Evolutionary conservation across 345 rosid species (phyloP).

Genomic region (Pistacia vera): DNA sequence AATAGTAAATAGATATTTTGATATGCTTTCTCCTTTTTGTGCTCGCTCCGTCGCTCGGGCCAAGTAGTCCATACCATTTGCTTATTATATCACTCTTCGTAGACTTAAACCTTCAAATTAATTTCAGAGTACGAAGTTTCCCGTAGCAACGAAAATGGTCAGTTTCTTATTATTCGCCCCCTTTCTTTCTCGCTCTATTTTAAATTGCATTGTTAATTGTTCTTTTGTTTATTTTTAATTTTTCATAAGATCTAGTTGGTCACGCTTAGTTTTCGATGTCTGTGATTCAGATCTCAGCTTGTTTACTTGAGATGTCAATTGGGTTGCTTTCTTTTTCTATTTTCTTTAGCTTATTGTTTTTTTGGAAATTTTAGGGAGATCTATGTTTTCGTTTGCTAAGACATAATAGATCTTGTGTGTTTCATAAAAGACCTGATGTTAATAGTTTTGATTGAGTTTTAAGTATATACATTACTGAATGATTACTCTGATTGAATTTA

Average conservation of each 20-base stretch:
- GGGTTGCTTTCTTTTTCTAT: neutral
- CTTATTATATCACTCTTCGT: neutral
- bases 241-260: neutral
- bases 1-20: too few relatives aligned
- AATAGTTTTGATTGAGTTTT: neutral
- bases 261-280: neutral
- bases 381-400: neutral
- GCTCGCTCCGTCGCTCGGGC: neutral
- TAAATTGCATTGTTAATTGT: neutral
- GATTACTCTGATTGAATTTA: neutral
- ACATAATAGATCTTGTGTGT: constrained; percentile 7
- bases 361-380: neutral
- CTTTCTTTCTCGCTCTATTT: neutral
- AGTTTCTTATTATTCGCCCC: neutral
- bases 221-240: neutral
- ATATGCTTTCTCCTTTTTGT: neutral
- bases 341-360: neutral
- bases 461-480: neutral
- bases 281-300: constrained; percentile 14
- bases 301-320: constrained; percentile 1
- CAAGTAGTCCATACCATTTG: neutral
- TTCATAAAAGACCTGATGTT: neutral
- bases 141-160: constrained; percentile 2
- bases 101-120: constrained; percentile 7
- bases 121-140: neutral